Percentiles rank a stretch among this genome's conserved stretches.
phyloP scores from a whole-genome alignment of 331 rosid genomes.

The Malus hybrid region DNA sequence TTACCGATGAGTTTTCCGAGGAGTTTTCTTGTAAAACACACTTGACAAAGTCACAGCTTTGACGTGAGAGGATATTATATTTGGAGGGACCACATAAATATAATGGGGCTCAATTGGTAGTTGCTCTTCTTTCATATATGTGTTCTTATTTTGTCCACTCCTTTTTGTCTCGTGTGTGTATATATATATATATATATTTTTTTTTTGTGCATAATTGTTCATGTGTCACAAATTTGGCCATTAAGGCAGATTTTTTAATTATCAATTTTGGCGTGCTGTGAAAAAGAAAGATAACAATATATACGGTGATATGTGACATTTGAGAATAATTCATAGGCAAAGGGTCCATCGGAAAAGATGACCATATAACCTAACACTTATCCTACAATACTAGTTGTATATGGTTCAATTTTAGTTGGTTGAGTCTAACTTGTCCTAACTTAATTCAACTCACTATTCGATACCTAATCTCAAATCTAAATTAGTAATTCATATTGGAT shows the following conservation, averaged over 20 bases:
- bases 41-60: background rate
- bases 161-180: background rate
- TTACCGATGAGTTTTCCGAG: too few relatives aligned
- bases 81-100: background rate
- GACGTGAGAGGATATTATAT: background rate
- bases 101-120: background rate
- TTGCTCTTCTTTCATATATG: background rate
- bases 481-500: too few relatives aligned
- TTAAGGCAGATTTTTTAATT: background rate
- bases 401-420: background rate
- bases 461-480: background rate
- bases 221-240: background rate
- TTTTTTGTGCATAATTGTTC: background rate
- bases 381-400: background rate
- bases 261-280: constrained; percentile 10
- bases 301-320: background rate
- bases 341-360: background rate
- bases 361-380: background rate
- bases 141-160: background rate
- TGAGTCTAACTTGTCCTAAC: background rate
- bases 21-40: background rate
- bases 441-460: background rate
- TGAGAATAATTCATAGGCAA: background rate
- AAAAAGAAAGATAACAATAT: background rate
- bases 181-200: background rate